These are phyloP conservation scores for Sodiomyces alkalinus DNA, from an alignment of 2,329 filamentous ascomycete species.

Conservation along the genomic window DNA sequence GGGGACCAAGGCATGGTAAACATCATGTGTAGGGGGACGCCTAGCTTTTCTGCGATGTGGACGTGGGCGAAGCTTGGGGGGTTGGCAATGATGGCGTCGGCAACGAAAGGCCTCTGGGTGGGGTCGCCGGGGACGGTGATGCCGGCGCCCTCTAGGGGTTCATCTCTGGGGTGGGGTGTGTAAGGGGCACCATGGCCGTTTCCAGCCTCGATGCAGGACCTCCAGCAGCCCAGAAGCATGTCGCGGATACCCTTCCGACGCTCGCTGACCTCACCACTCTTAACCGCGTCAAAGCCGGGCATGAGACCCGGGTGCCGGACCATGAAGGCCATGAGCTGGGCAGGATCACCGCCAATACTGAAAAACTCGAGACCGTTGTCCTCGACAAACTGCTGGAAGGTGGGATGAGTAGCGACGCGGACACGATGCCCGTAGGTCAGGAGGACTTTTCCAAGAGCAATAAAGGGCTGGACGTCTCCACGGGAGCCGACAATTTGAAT, in stretches of 20 bases:
- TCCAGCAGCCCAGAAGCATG: slow-evolving; percentile 76
- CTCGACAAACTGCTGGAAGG: slow-evolving; percentile 52
- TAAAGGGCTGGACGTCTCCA: slow-evolving; percentile 63
- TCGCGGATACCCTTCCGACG: slow-evolving; percentile 60
- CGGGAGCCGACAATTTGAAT: slow-evolving; percentile 63
- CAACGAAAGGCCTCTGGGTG: slow-evolving; percentile 53
- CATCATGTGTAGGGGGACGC: slow-evolving; percentile 69
- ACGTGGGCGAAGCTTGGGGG: slow-evolving; percentile 65
- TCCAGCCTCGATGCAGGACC: slow-evolving; percentile 67
- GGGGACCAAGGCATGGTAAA: slow-evolving; percentile 93
- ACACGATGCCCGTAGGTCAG: slow-evolving; percentile 56
- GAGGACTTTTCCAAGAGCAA: slow-evolving; percentile 51
- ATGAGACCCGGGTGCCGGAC: slow-evolving; percentile 78
- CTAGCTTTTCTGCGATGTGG: slow-evolving; percentile 60
- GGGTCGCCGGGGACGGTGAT: slow-evolving; percentile 23
- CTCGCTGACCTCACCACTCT: slow-evolving; percentile 62
- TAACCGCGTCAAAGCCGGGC: slow-evolving; percentile 64
- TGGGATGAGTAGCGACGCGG: slow-evolving; percentile 56
- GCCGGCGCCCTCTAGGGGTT: slow-evolving; percentile 33
- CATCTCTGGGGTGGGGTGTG: slow-evolving; percentile 28
- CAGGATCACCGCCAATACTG: slow-evolving; percentile 59
- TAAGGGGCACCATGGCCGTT: slow-evolving; percentile 42
- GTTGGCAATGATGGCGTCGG: slow-evolving; percentile 68
- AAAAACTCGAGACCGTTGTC: slow-evolving; percentile 64
- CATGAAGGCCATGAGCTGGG: slow-evolving; percentile 77